Conservation (phyloP, 1,284 basidiomycete genomes). For the Agaricales sp. region DNA sequence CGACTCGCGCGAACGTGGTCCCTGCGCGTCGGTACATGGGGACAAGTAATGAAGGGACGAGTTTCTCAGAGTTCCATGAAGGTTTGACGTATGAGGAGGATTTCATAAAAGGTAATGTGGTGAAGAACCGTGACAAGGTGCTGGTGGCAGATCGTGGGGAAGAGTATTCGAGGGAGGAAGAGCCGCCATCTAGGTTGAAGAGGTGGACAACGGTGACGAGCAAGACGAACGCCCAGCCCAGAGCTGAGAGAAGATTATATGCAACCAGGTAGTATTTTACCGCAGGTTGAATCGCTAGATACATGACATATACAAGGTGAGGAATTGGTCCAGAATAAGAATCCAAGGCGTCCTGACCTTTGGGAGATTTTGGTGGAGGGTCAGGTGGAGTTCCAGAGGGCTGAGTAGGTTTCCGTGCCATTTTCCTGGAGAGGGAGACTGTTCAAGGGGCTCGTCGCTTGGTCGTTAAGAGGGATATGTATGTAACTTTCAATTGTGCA, state of each 20-base stretch:
- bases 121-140: conserved; percentile 25
- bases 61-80: conserved; percentile 17
- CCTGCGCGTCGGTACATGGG: conserved; percentile 32
- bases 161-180: conserved; percentile 16
- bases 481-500: too few species aligned
- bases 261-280: conserved; percentile 59
- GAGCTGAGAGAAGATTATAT: conserved; percentile 69
- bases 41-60: conserved; percentile 23
- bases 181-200: conserved; percentile 28
- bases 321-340: too few species aligned
- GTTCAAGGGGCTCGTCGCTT: too few species aligned
- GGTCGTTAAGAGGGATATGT: too few species aligned
- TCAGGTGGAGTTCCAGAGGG: too few species aligned
- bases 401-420: too few species aligned
- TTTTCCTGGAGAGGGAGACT: too few species aligned
- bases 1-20: conserved; percentile 49
- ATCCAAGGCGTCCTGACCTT: too few species aligned
- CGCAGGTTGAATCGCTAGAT: conserved; percentile 8
- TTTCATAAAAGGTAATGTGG: too few species aligned
- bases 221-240: conserved; percentile 72
- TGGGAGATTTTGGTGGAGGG: too few species aligned
- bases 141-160: conserved; percentile 22
- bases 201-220: conserved; percentile 37
- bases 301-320: neutral
- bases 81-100: conserved; percentile 22